Conservation (phyloP, 2,329 filamentous ascomycete species). For the Apiospora malaysiana region DNA sequence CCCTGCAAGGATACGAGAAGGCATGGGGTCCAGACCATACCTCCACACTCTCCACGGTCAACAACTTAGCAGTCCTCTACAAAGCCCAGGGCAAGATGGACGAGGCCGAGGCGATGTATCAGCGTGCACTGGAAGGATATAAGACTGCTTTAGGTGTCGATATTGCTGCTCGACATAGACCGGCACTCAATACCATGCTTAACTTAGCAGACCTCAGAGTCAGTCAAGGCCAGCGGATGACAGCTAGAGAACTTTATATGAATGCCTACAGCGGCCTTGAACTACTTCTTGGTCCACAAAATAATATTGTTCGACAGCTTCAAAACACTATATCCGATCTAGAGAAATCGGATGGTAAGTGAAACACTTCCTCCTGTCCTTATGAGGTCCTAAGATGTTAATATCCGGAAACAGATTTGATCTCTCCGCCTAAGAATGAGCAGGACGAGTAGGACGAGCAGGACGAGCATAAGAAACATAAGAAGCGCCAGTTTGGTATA, state of each 20-base stretch:
- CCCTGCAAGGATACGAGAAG: not conserved
- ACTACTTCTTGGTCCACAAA: conserved; percentile 4
- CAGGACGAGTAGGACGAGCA: not conserved
- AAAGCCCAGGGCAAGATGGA: conserved; percentile 4
- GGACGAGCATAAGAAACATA: not conserved
- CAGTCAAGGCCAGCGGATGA: not conserved
- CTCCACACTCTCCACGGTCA: not conserved
- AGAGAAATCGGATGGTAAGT: not conserved
- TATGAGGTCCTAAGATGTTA: not conserved
- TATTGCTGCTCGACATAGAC: not conserved
- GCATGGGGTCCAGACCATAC: conserved; percentile 33
- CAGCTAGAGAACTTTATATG: not conserved
- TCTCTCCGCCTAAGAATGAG: not conserved
- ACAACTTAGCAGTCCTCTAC: not conserved
- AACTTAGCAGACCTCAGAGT: not conserved
- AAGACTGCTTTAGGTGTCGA: not conserved
- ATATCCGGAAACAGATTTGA: not conserved
- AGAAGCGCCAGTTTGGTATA: not conserved
- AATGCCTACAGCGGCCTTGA: not conserved
- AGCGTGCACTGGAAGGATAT: conserved; percentile 3
- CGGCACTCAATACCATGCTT: conserved; percentile 11
- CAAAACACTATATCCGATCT: not conserved
- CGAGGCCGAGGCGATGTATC: conserved; percentile 20
- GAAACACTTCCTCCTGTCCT: not conserved
- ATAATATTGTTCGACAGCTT: not conserved